phyloP scores from a whole-genome alignment of 371 early-diverging fungal species.

The Rhizopus stolonifer region DNA sequence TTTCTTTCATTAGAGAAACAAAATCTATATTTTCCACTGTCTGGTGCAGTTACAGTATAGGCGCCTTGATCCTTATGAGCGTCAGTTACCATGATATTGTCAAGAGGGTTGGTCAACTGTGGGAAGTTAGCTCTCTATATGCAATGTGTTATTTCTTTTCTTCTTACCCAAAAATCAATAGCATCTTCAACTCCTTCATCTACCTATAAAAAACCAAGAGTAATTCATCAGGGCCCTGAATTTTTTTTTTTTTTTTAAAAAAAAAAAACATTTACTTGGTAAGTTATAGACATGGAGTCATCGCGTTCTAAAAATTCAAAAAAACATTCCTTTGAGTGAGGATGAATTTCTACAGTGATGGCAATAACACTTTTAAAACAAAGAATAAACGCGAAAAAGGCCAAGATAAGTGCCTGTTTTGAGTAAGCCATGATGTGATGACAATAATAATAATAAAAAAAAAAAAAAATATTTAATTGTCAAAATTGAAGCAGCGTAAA shows the following conservation, averaged over 20 bases:
- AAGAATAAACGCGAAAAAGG: background rate
- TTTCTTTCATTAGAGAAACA: constrained; percentile 74
- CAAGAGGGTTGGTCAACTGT: constrained; percentile 60
- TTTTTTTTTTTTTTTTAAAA: background rate
- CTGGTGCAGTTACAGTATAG: constrained; percentile 54
- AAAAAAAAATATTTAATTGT: background rate
- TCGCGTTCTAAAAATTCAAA: constrained; percentile 56
- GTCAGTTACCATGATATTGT: constrained; percentile 45
- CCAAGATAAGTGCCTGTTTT: background rate
- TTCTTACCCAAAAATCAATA: constrained; percentile 61
- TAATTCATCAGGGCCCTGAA: background rate
- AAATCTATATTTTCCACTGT: constrained; percentile 64
- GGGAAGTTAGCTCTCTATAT: background rate
- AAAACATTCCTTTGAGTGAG: constrained; percentile 60
- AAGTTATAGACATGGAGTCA: constrained; percentile 66
- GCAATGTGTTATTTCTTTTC: background rate
- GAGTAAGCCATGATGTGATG: background rate
- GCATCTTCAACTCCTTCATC: constrained; percentile 67
- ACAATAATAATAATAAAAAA: background rate
- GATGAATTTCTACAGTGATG: constrained; percentile 46
- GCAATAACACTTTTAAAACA: background rate
- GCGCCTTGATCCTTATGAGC: constrained; percentile 51
- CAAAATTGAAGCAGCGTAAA: background rate
- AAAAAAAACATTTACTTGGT: constrained; percentile 42
- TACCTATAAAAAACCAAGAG: constrained; percentile 39